Evolutionary conservation across 2,329 filamentous ascomycete genomes (phyloP).

Genomic region (Penicillium sp.): DNA sequence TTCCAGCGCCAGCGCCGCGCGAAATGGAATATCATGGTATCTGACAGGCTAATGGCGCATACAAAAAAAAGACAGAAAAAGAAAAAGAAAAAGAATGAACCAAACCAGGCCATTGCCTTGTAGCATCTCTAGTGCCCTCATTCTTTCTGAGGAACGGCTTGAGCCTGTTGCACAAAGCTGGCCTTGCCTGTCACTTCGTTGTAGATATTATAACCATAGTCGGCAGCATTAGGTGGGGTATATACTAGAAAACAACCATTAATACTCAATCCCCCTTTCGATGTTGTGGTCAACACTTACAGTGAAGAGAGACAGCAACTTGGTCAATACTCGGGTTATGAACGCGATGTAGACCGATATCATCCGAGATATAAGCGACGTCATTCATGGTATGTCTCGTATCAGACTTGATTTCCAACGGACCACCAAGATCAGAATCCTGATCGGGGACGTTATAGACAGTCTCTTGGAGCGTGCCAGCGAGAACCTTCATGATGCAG

Average conservation of each 20-base stretch:
- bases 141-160: constrained; percentile 10
- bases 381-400: constrained; percentile 26
- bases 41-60: constrained; percentile 1
- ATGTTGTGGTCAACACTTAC: constrained; percentile 17
- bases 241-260: constrained; percentile 21
- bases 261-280: background rate
- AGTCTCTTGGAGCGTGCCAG: constrained; percentile 30
- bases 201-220: constrained; percentile 35
- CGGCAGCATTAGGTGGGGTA: constrained; percentile 34
- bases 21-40: background rate
- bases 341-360: constrained; percentile 34
- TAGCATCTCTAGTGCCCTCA: background rate
- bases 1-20: background rate
- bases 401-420: constrained; percentile 26
- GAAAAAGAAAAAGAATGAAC: background rate
- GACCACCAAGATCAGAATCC: constrained; percentile 8
- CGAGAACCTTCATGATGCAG: constrained; percentile 38
- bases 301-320: constrained; percentile 33
- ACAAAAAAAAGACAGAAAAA: background rate
- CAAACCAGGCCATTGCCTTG: background rate
- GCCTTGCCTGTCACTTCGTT: constrained; percentile 28
- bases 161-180: constrained; percentile 29
- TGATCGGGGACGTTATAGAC: constrained; percentile 25
- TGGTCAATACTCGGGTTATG: constrained; percentile 27
- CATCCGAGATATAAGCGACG: constrained; percentile 35